phyloP scores from a whole-genome alignment of 1,284 basidiomycete species.

The Apiotrichum gamsii region DNA sequence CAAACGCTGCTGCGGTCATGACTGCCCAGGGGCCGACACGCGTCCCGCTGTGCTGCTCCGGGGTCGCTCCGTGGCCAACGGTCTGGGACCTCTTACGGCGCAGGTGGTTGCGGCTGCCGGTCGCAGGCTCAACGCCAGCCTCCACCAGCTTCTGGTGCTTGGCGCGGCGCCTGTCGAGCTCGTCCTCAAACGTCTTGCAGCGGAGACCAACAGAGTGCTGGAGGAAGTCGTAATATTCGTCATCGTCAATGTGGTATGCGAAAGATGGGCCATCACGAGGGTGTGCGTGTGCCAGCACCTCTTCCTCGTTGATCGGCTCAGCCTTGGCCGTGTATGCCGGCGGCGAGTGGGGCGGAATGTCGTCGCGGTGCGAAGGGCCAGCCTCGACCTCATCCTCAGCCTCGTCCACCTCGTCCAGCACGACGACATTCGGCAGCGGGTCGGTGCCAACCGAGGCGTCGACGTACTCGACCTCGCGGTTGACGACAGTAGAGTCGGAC shows the following conservation, averaged over 20 bases:
- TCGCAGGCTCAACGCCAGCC: neutral
- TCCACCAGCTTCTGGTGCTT: too few relatives aligned
- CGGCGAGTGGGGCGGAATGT: slow-evolving; percentile 9
- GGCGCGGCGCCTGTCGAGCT: neutral
- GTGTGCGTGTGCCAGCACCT: slow-evolving; percentile 30
- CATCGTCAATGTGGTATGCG: slow-evolving; percentile 5
- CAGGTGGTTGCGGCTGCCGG: neutral
- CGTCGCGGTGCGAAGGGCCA: neutral
- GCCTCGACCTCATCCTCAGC: neutral
- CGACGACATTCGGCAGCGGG: neutral
- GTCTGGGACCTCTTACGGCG: slow-evolving; percentile 3
- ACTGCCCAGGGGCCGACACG: too few relatives aligned
- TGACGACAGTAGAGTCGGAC: too few relatives aligned
- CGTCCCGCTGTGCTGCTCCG: too few relatives aligned
- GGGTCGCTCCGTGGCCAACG: neutral
- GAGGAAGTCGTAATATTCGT: slow-evolving; percentile 30
- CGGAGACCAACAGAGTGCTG: slow-evolving; percentile 26
- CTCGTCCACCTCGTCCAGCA: slow-evolving; percentile 10
- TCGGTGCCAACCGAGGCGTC: neutral
- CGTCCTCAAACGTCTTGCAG: slow-evolving; percentile 29
- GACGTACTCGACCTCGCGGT: neutral
- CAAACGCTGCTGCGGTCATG: too few relatives aligned
- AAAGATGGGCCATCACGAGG: slow-evolving; percentile 12
- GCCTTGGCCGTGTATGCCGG: slow-evolving; percentile 37
- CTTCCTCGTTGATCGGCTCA: slow-evolving; percentile 22